These are phyloP conservation scores for Epichloe typhina DNA, from an alignment of 2,329 filamentous ascomycete genomes.

Conservation along the genomic window DNA sequence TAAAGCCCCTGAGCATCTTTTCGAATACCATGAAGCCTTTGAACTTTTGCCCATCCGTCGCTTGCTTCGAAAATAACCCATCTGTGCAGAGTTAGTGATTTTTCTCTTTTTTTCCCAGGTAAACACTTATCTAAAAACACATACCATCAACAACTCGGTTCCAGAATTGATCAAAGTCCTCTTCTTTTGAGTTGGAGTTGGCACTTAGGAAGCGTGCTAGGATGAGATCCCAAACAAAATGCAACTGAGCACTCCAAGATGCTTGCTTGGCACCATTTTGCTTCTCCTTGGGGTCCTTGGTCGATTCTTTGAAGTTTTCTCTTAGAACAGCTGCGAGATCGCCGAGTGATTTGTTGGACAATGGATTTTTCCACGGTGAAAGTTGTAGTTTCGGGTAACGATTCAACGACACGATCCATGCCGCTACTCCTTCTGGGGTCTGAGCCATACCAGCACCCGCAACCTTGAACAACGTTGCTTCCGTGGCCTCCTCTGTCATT, in stretches of 20 bases:
- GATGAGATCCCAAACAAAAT: constrained; percentile 79
- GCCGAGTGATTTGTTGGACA: constrained; percentile 54
- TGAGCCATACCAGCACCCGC: constrained; percentile 54
- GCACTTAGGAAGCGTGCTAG: constrained; percentile 39
- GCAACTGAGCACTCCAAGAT: constrained; percentile 66
- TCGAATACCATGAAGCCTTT: constrained; percentile 83
- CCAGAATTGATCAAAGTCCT: constrained; percentile 69
- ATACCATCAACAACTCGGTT: constrained; percentile 71
- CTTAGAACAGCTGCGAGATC: constrained; percentile 67
- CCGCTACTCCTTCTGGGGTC: constrained; percentile 77
- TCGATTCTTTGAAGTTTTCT: constrained; percentile 49
- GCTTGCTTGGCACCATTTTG: constrained; percentile 45
- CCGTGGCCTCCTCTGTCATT: constrained; percentile 43
- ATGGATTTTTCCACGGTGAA: constrained; percentile 67
- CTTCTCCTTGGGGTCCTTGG: constrained; percentile 29
- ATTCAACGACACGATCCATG: constrained; percentile 64
- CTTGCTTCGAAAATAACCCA: constrained; percentile 66
- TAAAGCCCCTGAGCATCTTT: constrained; percentile 49
- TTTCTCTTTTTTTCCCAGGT: not conserved
- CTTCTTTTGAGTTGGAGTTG: constrained; percentile 18
- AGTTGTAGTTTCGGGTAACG: constrained; percentile 49
- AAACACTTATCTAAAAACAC: constrained; percentile 17
- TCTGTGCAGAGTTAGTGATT: constrained; percentile 35
- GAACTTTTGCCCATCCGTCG: constrained; percentile 81
- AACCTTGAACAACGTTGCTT: constrained; percentile 49